These are phyloP conservation scores for Fraxinus cuspidata DNA, from an alignment of 257 asterid genomes.

Conservation along the genomic window DNA sequence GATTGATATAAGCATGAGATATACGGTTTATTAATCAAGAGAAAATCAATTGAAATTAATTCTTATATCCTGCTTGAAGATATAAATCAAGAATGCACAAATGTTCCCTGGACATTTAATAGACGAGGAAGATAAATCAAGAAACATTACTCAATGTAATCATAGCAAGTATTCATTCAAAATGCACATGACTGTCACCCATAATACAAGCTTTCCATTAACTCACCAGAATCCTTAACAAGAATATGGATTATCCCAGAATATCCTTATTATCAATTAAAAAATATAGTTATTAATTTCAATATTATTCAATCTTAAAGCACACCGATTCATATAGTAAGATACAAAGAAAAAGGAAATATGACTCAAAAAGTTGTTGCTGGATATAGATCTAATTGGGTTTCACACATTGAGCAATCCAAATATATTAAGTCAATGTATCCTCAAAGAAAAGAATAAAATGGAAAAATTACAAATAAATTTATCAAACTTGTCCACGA, in stretches of 20 bases:
- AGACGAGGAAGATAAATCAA: not conserved
- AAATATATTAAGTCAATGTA: not conserved
- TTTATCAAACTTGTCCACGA: not conserved
- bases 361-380: not conserved
- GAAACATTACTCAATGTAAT: conserved; percentile 5
- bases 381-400: not conserved
- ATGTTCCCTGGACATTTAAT: not conserved
- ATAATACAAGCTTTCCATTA: not conserved
- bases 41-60: conserved; percentile 6
- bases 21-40: conserved; percentile 1
- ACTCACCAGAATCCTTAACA: not conserved
- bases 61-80: conserved; percentile 15
- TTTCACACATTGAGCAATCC: not conserved
- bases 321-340: not conserved
- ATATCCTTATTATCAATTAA: not conserved
- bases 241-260: not conserved
- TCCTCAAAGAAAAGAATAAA: not conserved
- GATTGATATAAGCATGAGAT: conserved; percentile 3
- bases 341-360: not conserved
- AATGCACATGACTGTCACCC: not conserved
- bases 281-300: not conserved
- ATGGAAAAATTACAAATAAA: no score
- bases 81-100: conserved; percentile 21
- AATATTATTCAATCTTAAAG: not conserved
- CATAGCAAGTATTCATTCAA: not conserved